phyloP scores from a whole-genome alignment of 129 eudicot genomes.

The Flaveria trinervia region DNA sequence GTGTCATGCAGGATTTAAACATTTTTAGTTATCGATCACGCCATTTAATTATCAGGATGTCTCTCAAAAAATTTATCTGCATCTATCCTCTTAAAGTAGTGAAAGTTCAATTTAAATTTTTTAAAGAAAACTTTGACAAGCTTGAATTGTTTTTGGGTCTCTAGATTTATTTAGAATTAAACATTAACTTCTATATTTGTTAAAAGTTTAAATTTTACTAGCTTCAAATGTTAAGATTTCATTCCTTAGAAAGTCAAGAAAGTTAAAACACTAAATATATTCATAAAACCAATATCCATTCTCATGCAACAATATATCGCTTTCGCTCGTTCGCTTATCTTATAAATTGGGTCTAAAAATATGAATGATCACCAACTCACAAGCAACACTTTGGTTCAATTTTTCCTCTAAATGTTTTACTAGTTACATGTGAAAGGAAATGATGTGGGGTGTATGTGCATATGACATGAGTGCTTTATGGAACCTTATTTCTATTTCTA shows the following conservation, averaged over 20 bases:
- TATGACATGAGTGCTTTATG: not conserved
- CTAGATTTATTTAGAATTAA: too few relatives aligned
- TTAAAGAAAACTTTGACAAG: too few relatives aligned
- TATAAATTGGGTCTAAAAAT: not conserved
- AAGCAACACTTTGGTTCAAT: slow-evolving; percentile 15
- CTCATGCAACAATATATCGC: too few relatives aligned
- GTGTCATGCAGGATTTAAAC: too few relatives aligned
- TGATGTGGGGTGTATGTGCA: not conserved
- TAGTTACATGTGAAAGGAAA: slow-evolving; percentile 15
- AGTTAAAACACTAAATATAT: not conserved
- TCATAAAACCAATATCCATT: too few relatives aligned
- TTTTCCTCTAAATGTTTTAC: not conserved
- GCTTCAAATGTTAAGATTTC: not conserved
- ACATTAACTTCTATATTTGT: too few relatives aligned
- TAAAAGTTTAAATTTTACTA: not conserved
- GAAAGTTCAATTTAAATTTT: too few relatives aligned
- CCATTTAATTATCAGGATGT: too few relatives aligned
- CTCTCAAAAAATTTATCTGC: too few relatives aligned
- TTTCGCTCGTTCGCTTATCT: too few relatives aligned
- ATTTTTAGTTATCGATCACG: too few relatives aligned
- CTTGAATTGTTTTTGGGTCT: not conserved
- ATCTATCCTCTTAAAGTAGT: too few relatives aligned
- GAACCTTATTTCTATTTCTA: slow-evolving; percentile 3
- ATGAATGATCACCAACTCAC: not conserved
- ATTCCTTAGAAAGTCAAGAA: not conserved